These are phyloP conservation scores for Tolypocladium ophioglossoides DNA, from an alignment of 2,329 filamentous ascomycete genomes.

Conservation along the genomic window DNA sequence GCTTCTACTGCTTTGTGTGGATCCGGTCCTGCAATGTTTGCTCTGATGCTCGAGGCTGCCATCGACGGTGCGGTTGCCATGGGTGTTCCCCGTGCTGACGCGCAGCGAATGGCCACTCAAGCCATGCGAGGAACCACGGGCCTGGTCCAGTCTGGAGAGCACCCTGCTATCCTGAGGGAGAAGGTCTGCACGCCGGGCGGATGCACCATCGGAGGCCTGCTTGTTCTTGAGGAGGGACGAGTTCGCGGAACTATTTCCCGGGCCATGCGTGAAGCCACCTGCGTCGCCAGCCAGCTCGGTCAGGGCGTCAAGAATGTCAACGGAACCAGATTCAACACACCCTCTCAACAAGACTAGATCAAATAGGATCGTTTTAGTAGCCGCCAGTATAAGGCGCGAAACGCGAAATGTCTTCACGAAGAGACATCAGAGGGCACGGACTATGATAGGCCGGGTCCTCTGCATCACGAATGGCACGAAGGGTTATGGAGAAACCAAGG, in stretches of 20 bases:
- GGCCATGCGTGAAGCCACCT: slow-evolving; percentile 60
- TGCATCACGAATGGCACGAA: background rate
- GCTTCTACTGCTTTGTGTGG: slow-evolving; percentile 64
- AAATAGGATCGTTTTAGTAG: background rate
- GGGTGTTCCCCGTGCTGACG: slow-evolving; percentile 63
- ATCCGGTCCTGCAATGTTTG: slow-evolving; percentile 66
- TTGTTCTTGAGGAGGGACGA: slow-evolving; percentile 63
- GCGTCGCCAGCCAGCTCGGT: slow-evolving; percentile 54
- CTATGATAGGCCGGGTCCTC: background rate
- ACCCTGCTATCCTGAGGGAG: slow-evolving; percentile 64
- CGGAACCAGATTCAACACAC: slow-evolving; percentile 14
- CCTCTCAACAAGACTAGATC: background rate
- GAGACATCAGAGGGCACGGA: background rate
- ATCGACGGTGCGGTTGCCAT: slow-evolving; percentile 71
- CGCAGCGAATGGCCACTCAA: slow-evolving; percentile 68
- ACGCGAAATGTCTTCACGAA: background rate
- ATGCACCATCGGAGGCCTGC: slow-evolving; percentile 64
- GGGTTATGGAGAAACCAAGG: background rate
- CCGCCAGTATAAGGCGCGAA: background rate
- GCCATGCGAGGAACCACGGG: slow-evolving; percentile 65
- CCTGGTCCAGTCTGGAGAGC: slow-evolving; percentile 59
- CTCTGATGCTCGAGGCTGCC: slow-evolving; percentile 63
- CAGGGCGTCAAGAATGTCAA: slow-evolving; percentile 27
- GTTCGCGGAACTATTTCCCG: slow-evolving; percentile 57
- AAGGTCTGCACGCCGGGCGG: slow-evolving; percentile 71